Evolutionary conservation across 495 filamentous ascomycete genomes (phyloP).

Genomic region (Penicillium arizonense): DNA sequence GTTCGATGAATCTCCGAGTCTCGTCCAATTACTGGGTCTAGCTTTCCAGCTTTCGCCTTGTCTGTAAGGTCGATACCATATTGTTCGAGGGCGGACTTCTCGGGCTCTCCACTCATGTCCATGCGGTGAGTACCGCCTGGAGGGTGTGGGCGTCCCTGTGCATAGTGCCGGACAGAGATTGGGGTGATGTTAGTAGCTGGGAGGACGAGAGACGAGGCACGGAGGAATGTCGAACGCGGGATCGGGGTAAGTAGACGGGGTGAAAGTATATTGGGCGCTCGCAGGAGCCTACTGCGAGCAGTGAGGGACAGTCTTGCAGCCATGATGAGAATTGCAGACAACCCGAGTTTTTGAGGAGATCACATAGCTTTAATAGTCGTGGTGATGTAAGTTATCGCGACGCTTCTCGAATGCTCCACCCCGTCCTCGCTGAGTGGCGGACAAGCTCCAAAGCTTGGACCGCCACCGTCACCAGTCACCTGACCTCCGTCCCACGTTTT

Average conservation of each 20-base stretch:
- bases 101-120: conserved; percentile 74
- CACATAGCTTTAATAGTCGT: conserved; percentile 20
- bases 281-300: conserved; percentile 30
- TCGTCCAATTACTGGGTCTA: conserved; percentile 94
- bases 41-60: conserved; percentile 79
- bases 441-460: conserved; percentile 21
- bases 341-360: background rate
- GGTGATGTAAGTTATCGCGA: conserved; percentile 25
- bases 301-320: conserved; percentile 36
- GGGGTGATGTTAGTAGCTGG: conserved; percentile 10
- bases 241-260: conserved; percentile 20
- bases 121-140: conserved; percentile 92
- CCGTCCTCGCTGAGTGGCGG: conserved; percentile 31
- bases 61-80: conserved; percentile 90
- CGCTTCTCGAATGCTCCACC: conserved; percentile 47
- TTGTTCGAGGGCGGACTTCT: conserved; percentile 85
- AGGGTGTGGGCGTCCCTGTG: conserved; percentile 76
- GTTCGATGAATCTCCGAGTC: conserved; percentile 90
- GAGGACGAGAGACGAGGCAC: conserved; percentile 14
- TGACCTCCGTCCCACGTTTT: conserved; percentile 16
- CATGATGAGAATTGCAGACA: conserved; percentile 17
- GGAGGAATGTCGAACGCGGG: conserved; percentile 22
- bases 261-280: conserved; percentile 21
- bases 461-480: conserved; percentile 40
- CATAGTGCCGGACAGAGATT: conserved; percentile 56